These are phyloP conservation scores for Fusarium pseudonygamai DNA, from an alignment of 2,329 filamentous ascomycete genomes.

Conservation along the genomic window DNA sequence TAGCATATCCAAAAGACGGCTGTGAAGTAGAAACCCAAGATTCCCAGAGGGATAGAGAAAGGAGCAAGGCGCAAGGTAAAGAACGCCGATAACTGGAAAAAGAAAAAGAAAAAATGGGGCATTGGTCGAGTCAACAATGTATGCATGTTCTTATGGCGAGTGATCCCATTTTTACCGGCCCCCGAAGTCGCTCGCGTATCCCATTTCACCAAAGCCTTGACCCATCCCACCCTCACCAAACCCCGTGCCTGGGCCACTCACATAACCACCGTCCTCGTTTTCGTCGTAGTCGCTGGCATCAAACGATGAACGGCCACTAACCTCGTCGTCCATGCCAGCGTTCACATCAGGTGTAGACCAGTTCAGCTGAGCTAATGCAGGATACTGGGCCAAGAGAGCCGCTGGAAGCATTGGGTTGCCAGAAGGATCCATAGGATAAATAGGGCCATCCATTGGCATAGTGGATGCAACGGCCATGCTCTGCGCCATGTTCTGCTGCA, in stretches of 20 bases:
- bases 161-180: constrained; percentile 29
- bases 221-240: constrained; percentile 66
- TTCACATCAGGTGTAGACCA: constrained; percentile 76
- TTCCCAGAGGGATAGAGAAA: background rate
- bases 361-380: constrained; percentile 88
- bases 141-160: background rate
- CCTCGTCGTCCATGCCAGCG: constrained; percentile 76
- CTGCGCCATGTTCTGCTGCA: constrained; percentile 71
- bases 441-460: constrained; percentile 68
- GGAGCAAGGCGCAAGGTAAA: background rate
- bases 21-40: constrained; percentile 12
- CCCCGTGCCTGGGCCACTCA: constrained; percentile 69
- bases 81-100: constrained; percentile 22
- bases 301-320: constrained; percentile 83
- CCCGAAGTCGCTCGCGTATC: constrained; percentile 43
- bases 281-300: constrained; percentile 83
- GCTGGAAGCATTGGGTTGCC: constrained; percentile 79
- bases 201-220: constrained; percentile 58
- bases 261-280: constrained; percentile 75
- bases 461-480: constrained; percentile 63
- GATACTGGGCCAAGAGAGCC: constrained; percentile 90
- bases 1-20: constrained; percentile 20
- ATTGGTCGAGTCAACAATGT: constrained; percentile 12
- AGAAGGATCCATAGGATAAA: constrained; percentile 63
- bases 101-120: background rate